Evolutionary conservation across 768 basidiomycete genomes (phyloP), one percentile per base, ranked within the genome.

Genomic region (Thelephora aurantiotincta): DNA sequence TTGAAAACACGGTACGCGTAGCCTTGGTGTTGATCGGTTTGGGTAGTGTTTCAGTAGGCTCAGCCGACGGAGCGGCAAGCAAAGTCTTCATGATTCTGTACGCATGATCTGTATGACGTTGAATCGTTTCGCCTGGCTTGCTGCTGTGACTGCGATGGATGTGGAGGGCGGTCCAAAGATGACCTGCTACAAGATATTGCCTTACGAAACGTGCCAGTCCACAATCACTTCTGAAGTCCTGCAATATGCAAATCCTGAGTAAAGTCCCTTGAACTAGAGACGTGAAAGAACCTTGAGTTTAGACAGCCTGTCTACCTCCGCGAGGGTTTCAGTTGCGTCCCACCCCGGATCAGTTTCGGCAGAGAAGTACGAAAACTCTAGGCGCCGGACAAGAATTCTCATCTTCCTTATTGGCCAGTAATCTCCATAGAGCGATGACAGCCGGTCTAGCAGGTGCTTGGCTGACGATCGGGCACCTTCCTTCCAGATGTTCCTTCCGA

Each of bases 141-240:
- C 62, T 50, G 47, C 73, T 68, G 7, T 60, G 64, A 5, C 64
- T 66, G 12, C 76, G 73, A 60, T 91, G 86, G 0, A 76, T 71
- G 55, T 85, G 79, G 16, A 92, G 63, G 0, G 80, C 77, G 41
- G 77, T 63, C 78, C 81, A 84, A 20, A 92, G 67, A 55, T 83
- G 75, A 0, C 71, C 66, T 1, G 70, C 62, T 1, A 75, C 69
- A 23, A 65, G 69, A 54, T 80, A 77, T 55, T 83, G 77, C 6
- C 54, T 56, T 47, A 61, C 48, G 47, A 64, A 63, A 2, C 44
- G 49, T 0, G 50, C 50, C 1, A 71, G 57, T 1, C 46, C 43
- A 0, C 36, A 38, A 48, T 71, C 69, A 2, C 55, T 46, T 3
- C 58, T 63, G 6, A 51, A 34, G 11, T 54, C 52, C 70, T 70